Evolutionary conservation across 1,284 basidiomycete genomes (phyloP), one percentile per base, ranked within the genome.

Genomic region (Peniophora sp.): DNA sequence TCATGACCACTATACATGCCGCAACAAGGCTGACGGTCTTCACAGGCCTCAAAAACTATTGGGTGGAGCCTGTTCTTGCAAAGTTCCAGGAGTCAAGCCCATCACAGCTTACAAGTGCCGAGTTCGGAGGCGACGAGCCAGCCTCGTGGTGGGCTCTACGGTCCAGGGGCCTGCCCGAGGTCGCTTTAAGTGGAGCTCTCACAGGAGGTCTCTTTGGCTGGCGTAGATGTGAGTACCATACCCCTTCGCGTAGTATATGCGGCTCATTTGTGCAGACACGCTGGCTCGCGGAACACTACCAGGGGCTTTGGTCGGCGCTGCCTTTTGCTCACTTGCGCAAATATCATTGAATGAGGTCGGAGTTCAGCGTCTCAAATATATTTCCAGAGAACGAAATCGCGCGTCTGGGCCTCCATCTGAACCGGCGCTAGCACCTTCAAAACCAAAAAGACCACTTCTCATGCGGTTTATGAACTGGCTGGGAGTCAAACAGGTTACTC

Each of bases 301-400:
- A 0, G 85, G 83, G 15, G 70, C 77, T 24, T 56, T 76, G 2
- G 81, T 81, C 0, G 79, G 75, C 18, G 73, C 73, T 14, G 55
- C 78, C 2, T 62, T 74, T 22, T 85, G 83, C 57, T 71, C 77
- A 1, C 44, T 79, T 18, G 61, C 87, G 14, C 88, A 90, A 58
- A 68, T 77, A 53, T 68, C 70, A 15, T 81, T 70, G 64, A 90
- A 90, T 58, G 84, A 88, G 62, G 54, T 80, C n/a, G 66, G 65
- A 32, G 67, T 88, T 17, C 60, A 67, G 47, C 72, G 85, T 51
- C 66, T 88, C 51, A 74, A 72, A 61, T 79, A 76, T 53, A 59
- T 81, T 44, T 75, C 76, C 24, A 60, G 61, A 46, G 56, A 55
- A 27, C 48, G 62, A 3, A 58, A 22, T 17, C 24, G 41, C 22